phyloP scores from a whole-genome alignment of 768 basidiomycete species.

The Calocera cornea region DNA sequence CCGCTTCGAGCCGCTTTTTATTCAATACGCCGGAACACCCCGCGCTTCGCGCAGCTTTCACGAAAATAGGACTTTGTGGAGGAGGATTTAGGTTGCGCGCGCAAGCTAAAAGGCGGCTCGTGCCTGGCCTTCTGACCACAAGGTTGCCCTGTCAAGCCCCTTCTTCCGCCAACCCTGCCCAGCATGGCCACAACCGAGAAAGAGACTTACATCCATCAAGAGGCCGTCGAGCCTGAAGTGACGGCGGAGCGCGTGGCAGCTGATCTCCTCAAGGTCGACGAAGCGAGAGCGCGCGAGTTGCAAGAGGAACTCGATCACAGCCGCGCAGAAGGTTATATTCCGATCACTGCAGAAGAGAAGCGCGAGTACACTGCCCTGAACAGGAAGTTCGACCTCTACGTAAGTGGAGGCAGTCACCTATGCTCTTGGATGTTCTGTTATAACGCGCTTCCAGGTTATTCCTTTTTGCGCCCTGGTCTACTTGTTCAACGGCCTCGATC shows the following conservation, averaged over 20 bases:
- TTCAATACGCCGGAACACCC: no score
- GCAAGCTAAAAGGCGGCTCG: not conserved
- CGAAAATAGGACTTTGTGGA: not conserved
- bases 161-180: not conserved
- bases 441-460: not conserved
- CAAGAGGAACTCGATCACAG: not conserved
- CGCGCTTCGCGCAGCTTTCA: no score
- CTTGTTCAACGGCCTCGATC: conserved; percentile 12
- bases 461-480: conserved; percentile 11
- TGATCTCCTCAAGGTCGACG: not conserved
- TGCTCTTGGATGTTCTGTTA: not conserved
- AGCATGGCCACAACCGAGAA: not conserved
- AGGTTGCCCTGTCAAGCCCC: not conserved
- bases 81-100: not conserved
- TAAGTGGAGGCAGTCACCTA: not conserved
- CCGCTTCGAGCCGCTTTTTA: no score
- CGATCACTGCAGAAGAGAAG: not conserved
- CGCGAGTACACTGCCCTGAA: not conserved
- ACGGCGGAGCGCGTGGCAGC: not conserved
- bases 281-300: not conserved
- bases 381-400: not conserved
- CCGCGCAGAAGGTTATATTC: not conserved
- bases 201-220: not conserved
- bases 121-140: no score
- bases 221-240: not conserved